These are phyloP conservation scores for Termitomyces heimii DNA, from an alignment of 768 basidiomycete species.

Conservation along the genomic window DNA sequence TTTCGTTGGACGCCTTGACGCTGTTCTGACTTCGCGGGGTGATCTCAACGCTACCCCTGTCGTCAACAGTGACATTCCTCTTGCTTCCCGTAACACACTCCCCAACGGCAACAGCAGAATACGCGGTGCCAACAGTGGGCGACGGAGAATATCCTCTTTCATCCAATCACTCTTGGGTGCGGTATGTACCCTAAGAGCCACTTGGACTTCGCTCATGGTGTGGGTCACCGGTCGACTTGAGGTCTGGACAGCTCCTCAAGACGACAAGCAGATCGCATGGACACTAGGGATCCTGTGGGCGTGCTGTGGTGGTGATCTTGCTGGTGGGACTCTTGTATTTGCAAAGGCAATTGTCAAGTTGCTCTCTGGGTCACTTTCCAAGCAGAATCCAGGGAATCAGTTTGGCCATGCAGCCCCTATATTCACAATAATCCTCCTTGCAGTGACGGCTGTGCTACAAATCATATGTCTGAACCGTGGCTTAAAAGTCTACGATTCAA, in stretches of 20 bases:
- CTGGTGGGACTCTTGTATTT: constrained; percentile 87
- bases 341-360: constrained; percentile 72
- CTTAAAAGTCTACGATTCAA: constrained; percentile 85
- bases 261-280: constrained; percentile 86
- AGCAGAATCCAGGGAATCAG: constrained; percentile 80
- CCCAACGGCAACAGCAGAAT: constrained; percentile 2
- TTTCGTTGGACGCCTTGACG: constrained; percentile 68
- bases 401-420: constrained; percentile 80
- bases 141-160: background rate
- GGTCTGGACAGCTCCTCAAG: constrained; percentile 68
- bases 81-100: background rate
- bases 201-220: constrained; percentile 42
- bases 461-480: constrained; percentile 91
- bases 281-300: constrained; percentile 93
- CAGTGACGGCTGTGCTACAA: constrained; percentile 77
- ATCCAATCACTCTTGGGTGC: constrained; percentile 2
- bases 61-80: constrained; percentile 13
- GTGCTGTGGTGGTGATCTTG: constrained; percentile 85
- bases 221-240: constrained; percentile 63
- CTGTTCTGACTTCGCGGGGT: constrained; percentile 60
- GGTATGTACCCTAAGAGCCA: constrained; percentile 26
- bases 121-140: background rate
- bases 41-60: constrained; percentile 63
- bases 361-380: constrained; percentile 69
- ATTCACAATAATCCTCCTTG: constrained; percentile 64